Evolutionary conservation across 306 rosid species (phyloP).

Genomic region (Lupinus albus): DNA sequence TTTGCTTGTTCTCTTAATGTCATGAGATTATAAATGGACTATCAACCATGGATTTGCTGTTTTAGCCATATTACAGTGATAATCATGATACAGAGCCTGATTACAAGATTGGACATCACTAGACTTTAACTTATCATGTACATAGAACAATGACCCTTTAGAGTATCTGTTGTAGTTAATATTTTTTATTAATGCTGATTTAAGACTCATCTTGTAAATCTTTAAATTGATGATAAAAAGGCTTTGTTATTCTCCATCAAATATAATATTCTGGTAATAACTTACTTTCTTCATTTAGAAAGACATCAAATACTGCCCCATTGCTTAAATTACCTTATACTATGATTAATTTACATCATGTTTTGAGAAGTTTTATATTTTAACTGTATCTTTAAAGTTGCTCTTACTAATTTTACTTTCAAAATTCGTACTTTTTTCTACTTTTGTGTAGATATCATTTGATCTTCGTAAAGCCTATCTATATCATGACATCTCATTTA

Average conservation of each 20-base stretch:
- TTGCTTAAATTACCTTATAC: background rate
- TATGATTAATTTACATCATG: slow-evolving; percentile 4
- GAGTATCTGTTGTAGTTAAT: background rate
- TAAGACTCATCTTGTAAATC: background rate
- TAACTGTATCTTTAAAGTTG: background rate
- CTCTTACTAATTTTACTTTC: slow-evolving; percentile 4
- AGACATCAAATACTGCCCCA: background rate
- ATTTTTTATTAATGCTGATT: background rate
- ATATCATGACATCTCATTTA: slow-evolving; percentile 15
- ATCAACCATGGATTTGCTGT: background rate
- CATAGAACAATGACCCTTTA: background rate
- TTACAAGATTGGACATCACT: background rate
- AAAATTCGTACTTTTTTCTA: background rate
- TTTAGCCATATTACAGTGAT: background rate
- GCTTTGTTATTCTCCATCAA: background rate
- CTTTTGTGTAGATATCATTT: slow-evolving; percentile 11
- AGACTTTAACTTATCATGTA: background rate
- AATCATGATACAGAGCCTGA: background rate
- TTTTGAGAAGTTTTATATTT: slow-evolving; percentile 6
- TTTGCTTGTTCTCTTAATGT: background rate
- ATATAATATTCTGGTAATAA: slow-evolving; percentile 13
- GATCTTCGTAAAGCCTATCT: slow-evolving; percentile 10
- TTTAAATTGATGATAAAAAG: background rate
- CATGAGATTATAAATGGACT: background rate
- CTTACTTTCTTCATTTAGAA: background rate